Evolutionary conservation across 768 basidiomycete species (phyloP).

Genomic region (Tulasnella sp.): DNA sequence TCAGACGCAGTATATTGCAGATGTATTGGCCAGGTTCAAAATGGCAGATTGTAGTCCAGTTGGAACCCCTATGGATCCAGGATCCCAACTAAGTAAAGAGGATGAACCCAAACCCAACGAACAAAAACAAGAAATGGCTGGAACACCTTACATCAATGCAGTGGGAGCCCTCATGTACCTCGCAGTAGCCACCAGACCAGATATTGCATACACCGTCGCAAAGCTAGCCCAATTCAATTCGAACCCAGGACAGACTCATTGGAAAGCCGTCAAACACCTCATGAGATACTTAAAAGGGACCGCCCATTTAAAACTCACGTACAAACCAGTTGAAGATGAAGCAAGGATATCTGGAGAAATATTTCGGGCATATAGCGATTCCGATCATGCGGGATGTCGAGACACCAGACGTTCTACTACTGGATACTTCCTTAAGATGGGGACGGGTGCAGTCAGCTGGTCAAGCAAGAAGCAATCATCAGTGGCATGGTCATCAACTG

Average conservation of each 20-base stretch:
- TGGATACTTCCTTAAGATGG: too few species aligned
- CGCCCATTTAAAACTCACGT: conserved; percentile 3
- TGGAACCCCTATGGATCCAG: not conserved
- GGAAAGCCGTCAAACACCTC: conserved; percentile 40
- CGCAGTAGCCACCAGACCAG: conserved; percentile 36
- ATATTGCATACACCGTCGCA: conserved; percentile 35
- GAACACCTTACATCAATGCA: conserved; percentile 11
- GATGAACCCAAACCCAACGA: conserved; percentile 35
- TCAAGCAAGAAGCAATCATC: too few species aligned
- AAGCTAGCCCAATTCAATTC: conserved; percentile 27
- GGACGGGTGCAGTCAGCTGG: too few species aligned
- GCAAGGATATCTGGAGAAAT: not conserved
- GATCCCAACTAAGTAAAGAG: conserved; percentile 33
- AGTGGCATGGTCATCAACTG: too few species aligned
- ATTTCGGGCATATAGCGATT: conserved; percentile 35
- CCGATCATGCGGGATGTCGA: conserved; percentile 38
- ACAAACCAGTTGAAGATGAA: not conserved
- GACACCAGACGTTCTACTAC: too few species aligned
- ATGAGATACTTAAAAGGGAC: conserved; percentile 26
- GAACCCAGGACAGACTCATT: conserved; percentile 32
- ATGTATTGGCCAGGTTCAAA: not conserved
- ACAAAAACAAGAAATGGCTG: conserved; percentile 33
- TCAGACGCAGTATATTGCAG: not conserved
- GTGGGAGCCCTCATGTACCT: too few species aligned
- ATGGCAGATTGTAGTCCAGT: not conserved